Base-by-base conservation (phyloP, 805 yeast species). In the Yarrowia yakushimensis region DNA sequence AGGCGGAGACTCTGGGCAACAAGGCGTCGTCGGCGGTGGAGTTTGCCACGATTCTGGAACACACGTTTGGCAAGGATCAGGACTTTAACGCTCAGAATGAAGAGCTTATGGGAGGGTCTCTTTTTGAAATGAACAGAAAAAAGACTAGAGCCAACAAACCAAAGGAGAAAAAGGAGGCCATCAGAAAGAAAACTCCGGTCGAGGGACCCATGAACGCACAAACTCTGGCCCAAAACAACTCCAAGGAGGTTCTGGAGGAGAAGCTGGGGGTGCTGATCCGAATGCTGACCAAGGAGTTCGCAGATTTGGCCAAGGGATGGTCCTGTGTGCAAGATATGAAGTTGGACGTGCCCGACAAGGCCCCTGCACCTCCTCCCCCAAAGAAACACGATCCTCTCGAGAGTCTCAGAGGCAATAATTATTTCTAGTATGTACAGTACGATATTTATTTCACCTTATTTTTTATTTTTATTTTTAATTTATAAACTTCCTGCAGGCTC, bases 41-140 rank as follows among this genome's bases (percentile, higher is more conserved):
- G 39, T 55, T 55, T 39, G 61, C 61, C n/a, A 31, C 61, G 2
- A 55, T 55, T 39, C 48, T 55, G 28, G 61, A 55, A 25, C 61
- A 55, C 9, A 28, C 48, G 2, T 55, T 55, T 23, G 20, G 39
- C 30, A 37, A 55, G n/a, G 61, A 55, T 15, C 48, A 39, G 30
- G 61, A 55, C 39, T 55, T 55, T 10, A 55, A 55, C 10, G 36
- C 61, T 3, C 30, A 30, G 15, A 41, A 37, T 10, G 59, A 52
- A n/a, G 59, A 34, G 25, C 59, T 52, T n/a, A 52, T 52, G 59
- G 59, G 59, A 11, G 59, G 59, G 8, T 52, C 59, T n/a, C 17
- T 52, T 23, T 52, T 52, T 36, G 59, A 52, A 27, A 52, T 36
- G 25, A 34, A 52, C 33, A 15, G 59, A 17, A 52, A 36, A 33